These are phyloP conservation scores for Penicillium soppii DNA, from an alignment of 495 filamentous ascomycete genomes.

Conservation along the genomic window DNA sequence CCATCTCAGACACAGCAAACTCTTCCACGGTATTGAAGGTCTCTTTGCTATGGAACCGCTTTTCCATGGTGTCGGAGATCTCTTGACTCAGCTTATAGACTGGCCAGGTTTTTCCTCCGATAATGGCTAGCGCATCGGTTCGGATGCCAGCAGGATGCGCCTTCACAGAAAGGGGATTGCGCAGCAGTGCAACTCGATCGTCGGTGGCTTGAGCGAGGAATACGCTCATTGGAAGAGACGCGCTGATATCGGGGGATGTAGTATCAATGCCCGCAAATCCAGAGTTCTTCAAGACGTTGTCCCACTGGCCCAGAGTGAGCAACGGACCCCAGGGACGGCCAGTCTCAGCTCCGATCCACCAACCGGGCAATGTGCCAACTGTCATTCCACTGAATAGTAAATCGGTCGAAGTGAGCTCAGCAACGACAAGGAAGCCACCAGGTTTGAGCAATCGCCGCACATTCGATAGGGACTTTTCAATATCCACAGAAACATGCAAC, in stretches of 20 bases:
- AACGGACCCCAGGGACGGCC: neutral
- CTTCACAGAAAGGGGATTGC: constrained; percentile 1
- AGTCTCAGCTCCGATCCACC: constrained; percentile 6
- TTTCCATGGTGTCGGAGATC: neutral
- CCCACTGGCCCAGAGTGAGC: constrained; percentile 1
- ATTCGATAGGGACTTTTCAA: constrained; percentile 4
- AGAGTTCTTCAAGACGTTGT: neutral
- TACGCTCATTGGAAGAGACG: neutral
- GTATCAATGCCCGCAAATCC: constrained; percentile 8
- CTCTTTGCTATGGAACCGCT: neutral
- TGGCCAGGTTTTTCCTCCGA: no score
- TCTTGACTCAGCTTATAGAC: no score
- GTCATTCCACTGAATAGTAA: neutral
- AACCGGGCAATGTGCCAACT: neutral
- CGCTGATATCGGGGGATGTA: neutral
- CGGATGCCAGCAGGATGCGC: no score
- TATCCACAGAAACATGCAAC: constrained; percentile 9
- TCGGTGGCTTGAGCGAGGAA: constrained; percentile 7
- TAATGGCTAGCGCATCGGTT: no score
- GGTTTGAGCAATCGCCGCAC: neutral
- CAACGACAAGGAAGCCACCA: no score
- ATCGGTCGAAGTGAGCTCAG: no score
- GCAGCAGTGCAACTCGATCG: constrained; percentile 2
- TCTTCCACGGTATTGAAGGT: neutral
- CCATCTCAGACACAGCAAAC: neutral